Percentiles rank a stretch among this genome's conserved stretches.
phyloP scores from a whole-genome alignment of 805 yeast genomes.

The Millerago galiae region DNA sequence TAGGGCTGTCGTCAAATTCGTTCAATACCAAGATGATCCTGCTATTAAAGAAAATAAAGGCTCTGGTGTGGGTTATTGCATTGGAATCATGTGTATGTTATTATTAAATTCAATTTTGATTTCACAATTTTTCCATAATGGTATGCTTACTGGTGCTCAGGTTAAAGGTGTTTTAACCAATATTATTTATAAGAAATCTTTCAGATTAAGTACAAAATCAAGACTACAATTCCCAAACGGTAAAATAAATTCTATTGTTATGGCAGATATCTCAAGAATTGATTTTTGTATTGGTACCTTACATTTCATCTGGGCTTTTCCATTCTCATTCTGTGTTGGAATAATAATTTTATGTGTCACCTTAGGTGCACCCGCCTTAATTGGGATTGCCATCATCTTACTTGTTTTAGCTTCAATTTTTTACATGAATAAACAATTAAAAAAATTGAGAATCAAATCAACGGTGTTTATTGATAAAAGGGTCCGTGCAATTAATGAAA shows the following conservation, averaged over 20 bases:
- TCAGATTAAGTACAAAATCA: slow-evolving; percentile 51
- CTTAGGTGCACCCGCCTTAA: slow-evolving; percentile 66
- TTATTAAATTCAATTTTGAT: slow-evolving; percentile 39
- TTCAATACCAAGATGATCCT: slow-evolving; percentile 40
- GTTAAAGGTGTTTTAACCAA: slow-evolving; percentile 66
- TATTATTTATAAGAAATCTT: slow-evolving; percentile 62
- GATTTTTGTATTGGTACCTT: slow-evolving; percentile 71
- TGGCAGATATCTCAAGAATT: slow-evolving; percentile 75
- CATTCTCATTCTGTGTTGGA: slow-evolving; percentile 56
- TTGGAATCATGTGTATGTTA: slow-evolving; percentile 60
- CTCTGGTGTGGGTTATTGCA: slow-evolving; percentile 68
- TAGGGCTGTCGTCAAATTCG: slow-evolving; percentile 56
- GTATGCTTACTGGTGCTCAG: slow-evolving; percentile 63
- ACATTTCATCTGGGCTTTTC: slow-evolving; percentile 58
- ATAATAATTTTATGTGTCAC: slow-evolving; percentile 58
- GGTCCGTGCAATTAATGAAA: slow-evolving; percentile 70
- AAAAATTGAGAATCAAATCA: slow-evolving; percentile 50
- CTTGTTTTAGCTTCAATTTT: slow-evolving; percentile 35
- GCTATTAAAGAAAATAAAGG: slow-evolving; percentile 36
- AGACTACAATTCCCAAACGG: slow-evolving; percentile 59
- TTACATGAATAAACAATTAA: slow-evolving; percentile 42
- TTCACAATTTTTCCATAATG: slow-evolving; percentile 58
- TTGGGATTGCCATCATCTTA: slow-evolving; percentile 59
- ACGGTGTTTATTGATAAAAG: slow-evolving; percentile 68
- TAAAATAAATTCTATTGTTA: slow-evolving; percentile 67